These are phyloP conservation scores for Phylloporus sp. DNA, from an alignment of 768 basidiomycete species.

Conservation along the genomic window DNA sequence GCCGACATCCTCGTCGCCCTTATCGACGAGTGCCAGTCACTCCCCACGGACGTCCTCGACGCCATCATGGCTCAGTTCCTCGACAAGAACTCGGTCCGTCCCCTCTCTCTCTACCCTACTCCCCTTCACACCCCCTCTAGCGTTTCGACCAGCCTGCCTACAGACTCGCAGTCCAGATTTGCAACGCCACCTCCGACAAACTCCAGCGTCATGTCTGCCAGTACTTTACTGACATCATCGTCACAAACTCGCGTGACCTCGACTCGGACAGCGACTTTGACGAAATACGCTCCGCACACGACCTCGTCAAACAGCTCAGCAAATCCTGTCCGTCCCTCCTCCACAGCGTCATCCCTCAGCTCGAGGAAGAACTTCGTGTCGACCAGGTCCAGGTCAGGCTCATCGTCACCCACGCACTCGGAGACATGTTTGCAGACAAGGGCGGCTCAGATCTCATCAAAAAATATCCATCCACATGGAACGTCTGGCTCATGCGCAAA, in stretches of 20 bases:
- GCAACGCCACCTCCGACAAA: slow-evolving; percentile 78
- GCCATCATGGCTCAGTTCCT: slow-evolving; percentile 80
- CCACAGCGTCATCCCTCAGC: slow-evolving; percentile 86
- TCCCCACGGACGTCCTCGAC: slow-evolving; percentile 80
- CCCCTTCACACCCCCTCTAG: slow-evolving; percentile 31
- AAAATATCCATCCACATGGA: slow-evolving; percentile 84
- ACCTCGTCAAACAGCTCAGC: slow-evolving; percentile 79
- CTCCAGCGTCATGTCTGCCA: slow-evolving; percentile 85
- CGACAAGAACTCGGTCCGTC: slow-evolving; percentile 66
- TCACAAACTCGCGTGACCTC: slow-evolving; percentile 48
- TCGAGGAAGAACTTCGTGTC: slow-evolving; percentile 84
- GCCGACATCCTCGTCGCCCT: slow-evolving; percentile 87
- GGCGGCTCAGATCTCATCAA: slow-evolving; percentile 65
- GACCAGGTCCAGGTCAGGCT: slow-evolving; percentile 66
- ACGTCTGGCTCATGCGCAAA: slow-evolving; percentile 71
- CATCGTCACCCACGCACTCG: slow-evolving; percentile 82
- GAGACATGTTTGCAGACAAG: slow-evolving; percentile 85
- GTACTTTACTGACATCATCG: slow-evolving; percentile 90
- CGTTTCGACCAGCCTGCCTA: slow-evolving; percentile 70
- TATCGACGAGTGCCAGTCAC: slow-evolving; percentile 75
- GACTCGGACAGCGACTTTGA: slow-evolving; percentile 54
- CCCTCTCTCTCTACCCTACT: neutral
- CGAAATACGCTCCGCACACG: slow-evolving; percentile 73
- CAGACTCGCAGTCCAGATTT: slow-evolving; percentile 80
- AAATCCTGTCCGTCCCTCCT: slow-evolving; percentile 75